phyloP scores from a whole-genome alignment of 192 early-diverging fungal species.

The Coemansia sp. region DNA sequence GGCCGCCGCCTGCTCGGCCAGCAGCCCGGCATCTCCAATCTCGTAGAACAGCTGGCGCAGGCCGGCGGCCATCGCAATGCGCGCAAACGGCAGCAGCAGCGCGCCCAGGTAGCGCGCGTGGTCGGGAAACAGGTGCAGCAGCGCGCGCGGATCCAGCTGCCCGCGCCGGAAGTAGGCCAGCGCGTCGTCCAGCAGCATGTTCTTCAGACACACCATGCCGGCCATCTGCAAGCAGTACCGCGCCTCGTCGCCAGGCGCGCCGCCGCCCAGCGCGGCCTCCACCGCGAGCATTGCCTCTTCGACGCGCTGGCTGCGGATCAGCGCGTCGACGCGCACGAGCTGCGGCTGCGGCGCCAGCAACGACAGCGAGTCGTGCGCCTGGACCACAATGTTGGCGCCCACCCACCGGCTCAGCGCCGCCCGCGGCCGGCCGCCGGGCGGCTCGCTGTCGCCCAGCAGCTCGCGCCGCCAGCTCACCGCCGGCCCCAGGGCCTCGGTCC shows the following conservation, averaged over 20 bases:
- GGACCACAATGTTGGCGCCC: conserved; percentile 1
- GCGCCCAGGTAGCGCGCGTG: conserved; percentile 20
- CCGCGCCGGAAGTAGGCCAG: conserved; percentile 35
- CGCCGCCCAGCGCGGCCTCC: conserved; percentile 14
- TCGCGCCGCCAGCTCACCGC: conserved; percentile 17
- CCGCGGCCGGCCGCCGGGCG: background rate
- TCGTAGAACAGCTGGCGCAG: conserved; percentile 23
- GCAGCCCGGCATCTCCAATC: conserved; percentile 13
- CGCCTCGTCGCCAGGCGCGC: conserved; percentile 7
- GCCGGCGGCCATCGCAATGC: conserved; percentile 25
- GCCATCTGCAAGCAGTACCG: conserved; percentile 42
- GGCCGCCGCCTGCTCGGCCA: conserved; percentile 4
- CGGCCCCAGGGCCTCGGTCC: conserved; percentile 8
- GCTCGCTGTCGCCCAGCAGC: conserved; percentile 7
- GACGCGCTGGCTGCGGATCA: conserved; percentile 21
- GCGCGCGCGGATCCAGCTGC: conserved; percentile 32
- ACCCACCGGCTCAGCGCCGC: conserved; percentile 19
- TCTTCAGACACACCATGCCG: conserved; percentile 20
- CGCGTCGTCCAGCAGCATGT: conserved; percentile 38
- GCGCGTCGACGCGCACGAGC: conserved; percentile 12
- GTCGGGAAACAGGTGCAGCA: conserved; percentile 38
- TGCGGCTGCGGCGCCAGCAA: conserved; percentile 18
- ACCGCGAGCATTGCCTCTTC: conserved; percentile 30
- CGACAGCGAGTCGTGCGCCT: conserved; percentile 19
- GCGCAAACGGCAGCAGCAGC: conserved; percentile 31